Evolutionary conservation across 2,329 filamentous ascomycete genomes (phyloP).

Genomic region (Huntiella decipiens): DNA sequence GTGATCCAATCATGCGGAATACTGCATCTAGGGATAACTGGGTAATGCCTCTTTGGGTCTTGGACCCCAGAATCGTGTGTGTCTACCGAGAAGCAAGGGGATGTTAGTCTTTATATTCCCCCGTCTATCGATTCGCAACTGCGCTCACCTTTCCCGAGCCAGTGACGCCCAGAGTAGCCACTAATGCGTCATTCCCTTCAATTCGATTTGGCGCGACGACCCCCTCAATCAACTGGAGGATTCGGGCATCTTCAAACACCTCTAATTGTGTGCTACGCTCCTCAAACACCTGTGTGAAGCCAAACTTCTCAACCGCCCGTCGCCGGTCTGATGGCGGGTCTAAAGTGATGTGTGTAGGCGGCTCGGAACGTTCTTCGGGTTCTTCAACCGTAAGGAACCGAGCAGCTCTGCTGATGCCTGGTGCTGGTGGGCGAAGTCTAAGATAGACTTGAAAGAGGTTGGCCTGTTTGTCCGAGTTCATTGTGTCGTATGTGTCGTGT

Average conservation of each 20-base stretch:
- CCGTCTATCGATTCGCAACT: not conserved
- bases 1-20: conserved; percentile 60
- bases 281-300: conserved; percentile 84
- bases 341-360: conserved; percentile 51
- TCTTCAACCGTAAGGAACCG: conserved; percentile 66
- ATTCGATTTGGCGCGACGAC: conserved; percentile 48
- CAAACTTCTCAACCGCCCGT: conserved; percentile 79
- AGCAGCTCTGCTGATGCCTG: conserved; percentile 24
- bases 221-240: conserved; percentile 58
- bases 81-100: conserved; percentile 36
- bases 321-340: conserved; percentile 73
- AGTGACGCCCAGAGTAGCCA: conserved; percentile 85
- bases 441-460: conserved; percentile 83
- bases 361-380: conserved; percentile 22
- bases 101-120: not conserved
- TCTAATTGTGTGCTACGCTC: conserved; percentile 72
- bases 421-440: conserved; percentile 49
- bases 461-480: conserved; percentile 11
- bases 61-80: conserved; percentile 85
- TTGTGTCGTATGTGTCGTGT: not conserved
- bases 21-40: conserved; percentile 82
- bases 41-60: conserved; percentile 68
- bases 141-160: conserved; percentile 74
- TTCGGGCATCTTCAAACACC: conserved; percentile 62
- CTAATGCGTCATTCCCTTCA: conserved; percentile 69